Evolutionary conservation across 805 yeast species (phyloP).

Genomic region (Teunomyces aglyptinius): DNA sequence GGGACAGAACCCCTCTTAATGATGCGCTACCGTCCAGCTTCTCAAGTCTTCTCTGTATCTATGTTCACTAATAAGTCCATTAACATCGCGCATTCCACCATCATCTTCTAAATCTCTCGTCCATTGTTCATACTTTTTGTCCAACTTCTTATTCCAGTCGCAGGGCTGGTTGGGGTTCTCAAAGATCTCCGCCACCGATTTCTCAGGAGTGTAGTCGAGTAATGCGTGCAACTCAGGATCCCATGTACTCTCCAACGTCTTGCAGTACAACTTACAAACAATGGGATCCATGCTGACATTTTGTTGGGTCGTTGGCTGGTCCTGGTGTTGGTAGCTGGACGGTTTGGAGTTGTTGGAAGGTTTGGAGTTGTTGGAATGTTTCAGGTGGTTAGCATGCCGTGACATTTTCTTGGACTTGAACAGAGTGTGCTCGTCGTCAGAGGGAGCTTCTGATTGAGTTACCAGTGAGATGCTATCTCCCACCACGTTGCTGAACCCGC

Average conservation of each 20-base stretch:
- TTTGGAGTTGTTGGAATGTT: neutral
- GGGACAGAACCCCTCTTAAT: neutral
- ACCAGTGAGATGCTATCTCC: slow-evolving; percentile 4
- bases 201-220: slow-evolving; percentile 61
- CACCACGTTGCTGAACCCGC: slow-evolving; percentile 48
- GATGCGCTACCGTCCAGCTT: slow-evolving; percentile 37
- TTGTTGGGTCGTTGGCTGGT: neutral
- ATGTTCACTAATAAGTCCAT: slow-evolving; percentile 40
- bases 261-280: slow-evolving; percentile 48
- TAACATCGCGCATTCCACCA: slow-evolving; percentile 24
- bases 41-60: slow-evolving; percentile 36
- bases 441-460: neutral
- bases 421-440: neutral
- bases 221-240: slow-evolving; percentile 47
- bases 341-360: slow-evolving; percentile 1
- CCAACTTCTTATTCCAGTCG: slow-evolving; percentile 13
- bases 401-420: neutral
- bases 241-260: slow-evolving; percentile 61
- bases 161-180: slow-evolving; percentile 50
- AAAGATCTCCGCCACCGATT: slow-evolving; percentile 72
- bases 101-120: slow-evolving; percentile 10
- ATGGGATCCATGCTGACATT: slow-evolving; percentile 43
- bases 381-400: neutral
- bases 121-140: slow-evolving; percentile 11
- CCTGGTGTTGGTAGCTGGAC: slow-evolving; percentile 1